Evolutionary conservation across 108 stramenopile genomes (phyloP).

Genomic region (Cyclotella atomus): DNA sequence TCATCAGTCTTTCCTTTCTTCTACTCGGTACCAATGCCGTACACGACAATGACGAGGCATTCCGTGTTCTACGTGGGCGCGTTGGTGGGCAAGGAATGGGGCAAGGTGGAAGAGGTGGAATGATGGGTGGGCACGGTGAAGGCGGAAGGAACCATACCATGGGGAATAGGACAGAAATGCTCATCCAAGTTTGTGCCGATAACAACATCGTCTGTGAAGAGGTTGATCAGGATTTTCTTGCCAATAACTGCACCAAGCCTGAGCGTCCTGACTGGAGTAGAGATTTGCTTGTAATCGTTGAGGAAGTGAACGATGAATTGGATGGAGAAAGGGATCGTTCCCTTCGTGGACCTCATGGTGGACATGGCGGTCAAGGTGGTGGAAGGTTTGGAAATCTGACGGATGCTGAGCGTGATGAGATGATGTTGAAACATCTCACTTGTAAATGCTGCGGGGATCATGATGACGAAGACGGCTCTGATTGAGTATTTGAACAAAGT

Average conservation of each 20-base stretch:
- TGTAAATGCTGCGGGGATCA: slow-evolving; percentile 5
- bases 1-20: not conserved
- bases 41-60: not conserved
- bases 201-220: not conserved
- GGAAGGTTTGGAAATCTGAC: slow-evolving; percentile 13
- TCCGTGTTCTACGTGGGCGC: not conserved
- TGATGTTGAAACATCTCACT: slow-evolving; percentile 8
- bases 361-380: not conserved
- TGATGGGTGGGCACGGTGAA: not conserved
- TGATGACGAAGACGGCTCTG: not conserved
- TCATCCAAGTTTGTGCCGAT: not conserved
- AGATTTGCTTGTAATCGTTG: not conserved
- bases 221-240: not conserved
- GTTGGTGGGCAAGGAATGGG: not conserved
- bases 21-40: slow-evolving; percentile 4
- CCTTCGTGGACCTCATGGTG: not conserved
- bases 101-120: too few relatives aligned
- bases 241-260: slow-evolving; percentile 1
- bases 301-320: too few relatives aligned
- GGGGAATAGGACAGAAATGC: not conserved
- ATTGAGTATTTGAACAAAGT: not conserved
- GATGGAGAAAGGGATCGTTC: too few relatives aligned
- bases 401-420: not conserved
- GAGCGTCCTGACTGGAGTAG: not conserved
- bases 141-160: not conserved